Base-by-base conservation (phyloP, 2,329 filamentous ascomycete species). In the Cryphonectria nitschkei region DNA sequence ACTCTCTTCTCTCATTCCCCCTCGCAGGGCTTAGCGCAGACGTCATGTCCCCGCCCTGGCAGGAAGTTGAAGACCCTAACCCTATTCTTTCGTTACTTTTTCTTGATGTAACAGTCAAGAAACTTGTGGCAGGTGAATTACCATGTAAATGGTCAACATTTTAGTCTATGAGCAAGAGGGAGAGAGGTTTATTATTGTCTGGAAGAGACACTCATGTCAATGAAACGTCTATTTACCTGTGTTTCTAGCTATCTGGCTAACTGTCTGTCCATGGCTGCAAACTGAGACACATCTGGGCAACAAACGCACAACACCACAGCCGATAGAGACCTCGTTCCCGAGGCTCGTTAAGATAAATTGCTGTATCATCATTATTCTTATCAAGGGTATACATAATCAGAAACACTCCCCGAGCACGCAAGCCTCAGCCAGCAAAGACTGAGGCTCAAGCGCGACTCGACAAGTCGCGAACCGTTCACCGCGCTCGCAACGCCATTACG, bases 291-390 rank as follows among this genome's bases (percentile, higher is more conserved):
- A 58, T 58, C 54, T 16, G 29, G 26, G n/a, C 22, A n/a, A 41
- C 4, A 19, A n/a, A 22, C 56, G 16, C 56, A 41, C 26, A 64
- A 62, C 26, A 64, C 14, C 41, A 50, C n/a, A 14, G 11, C 39
- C 11, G 14, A 19, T 11, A 11, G 6, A 29, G 9, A n/a, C 34
- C 34, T 16, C 7, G 61, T 26, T 26, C 34, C 61, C 46, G n/a
- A 32, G 29, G 43, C 13, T 65, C 63, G 34, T 65, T 26, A 50
- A 8, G 52, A 34, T 65, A 43, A 43, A 43, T 65, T 34, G 63
- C 63, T 65, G 41, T 43, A 52, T 65, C 41, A 65, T 52, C 41
- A 65, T 52, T 11, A 65, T 65, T 22, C 29, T 64, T 50, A 52
- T 65, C 61, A 34, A 65, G 41, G 63, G 63, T 65, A 50, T 50